Conservation (phyloP, 345 rosid genomes). For the Lepidium aucheri region DNA sequence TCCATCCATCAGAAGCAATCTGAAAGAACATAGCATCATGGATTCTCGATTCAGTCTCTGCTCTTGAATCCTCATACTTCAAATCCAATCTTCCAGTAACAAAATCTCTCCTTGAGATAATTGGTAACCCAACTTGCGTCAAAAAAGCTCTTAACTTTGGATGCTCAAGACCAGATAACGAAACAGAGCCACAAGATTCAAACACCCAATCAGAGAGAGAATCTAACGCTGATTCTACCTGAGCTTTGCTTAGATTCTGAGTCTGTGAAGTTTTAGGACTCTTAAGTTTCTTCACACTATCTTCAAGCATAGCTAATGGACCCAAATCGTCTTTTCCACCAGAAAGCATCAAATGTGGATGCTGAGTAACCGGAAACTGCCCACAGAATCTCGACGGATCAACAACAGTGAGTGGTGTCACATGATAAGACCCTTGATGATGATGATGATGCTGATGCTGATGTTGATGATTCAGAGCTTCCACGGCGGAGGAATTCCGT, state of each 20-base stretch:
- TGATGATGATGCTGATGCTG: constrained; percentile 23
- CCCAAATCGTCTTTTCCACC: constrained; percentile 96
- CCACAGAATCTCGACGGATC: constrained; percentile 58
- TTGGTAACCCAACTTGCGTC: constrained; percentile 81
- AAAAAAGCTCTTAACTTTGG: constrained; percentile 86
- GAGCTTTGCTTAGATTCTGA: constrained; percentile 64
- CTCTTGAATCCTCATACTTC: constrained; percentile 72
- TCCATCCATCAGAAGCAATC: constrained; percentile 89
- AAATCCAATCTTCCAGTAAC: constrained; percentile 54
- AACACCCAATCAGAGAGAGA: constrained; percentile 87
- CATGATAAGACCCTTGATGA: constrained; percentile 34
- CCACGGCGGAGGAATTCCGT: constrained; percentile 42
- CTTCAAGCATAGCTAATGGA: constrained; percentile 89
- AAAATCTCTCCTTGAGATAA: constrained; percentile 60
- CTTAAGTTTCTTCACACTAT: constrained; percentile 91
- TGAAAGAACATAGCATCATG: constrained; percentile 97
- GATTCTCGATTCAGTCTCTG: constrained; percentile 74
- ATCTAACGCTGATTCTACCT: constrained; percentile 69
- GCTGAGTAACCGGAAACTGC: constrained; percentile 31
- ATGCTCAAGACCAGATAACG: constrained; percentile 79
- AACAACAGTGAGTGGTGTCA: constrained; percentile 58
- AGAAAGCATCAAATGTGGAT: constrained; percentile 78
- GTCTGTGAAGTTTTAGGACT: constrained; percentile 76
- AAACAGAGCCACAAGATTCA: constrained; percentile 92
- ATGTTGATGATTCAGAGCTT: constrained; percentile 18